Evolutionary conservation across 202 grass and related monocot species (phyloP).

Genomic region (Digitaria exilis): DNA sequence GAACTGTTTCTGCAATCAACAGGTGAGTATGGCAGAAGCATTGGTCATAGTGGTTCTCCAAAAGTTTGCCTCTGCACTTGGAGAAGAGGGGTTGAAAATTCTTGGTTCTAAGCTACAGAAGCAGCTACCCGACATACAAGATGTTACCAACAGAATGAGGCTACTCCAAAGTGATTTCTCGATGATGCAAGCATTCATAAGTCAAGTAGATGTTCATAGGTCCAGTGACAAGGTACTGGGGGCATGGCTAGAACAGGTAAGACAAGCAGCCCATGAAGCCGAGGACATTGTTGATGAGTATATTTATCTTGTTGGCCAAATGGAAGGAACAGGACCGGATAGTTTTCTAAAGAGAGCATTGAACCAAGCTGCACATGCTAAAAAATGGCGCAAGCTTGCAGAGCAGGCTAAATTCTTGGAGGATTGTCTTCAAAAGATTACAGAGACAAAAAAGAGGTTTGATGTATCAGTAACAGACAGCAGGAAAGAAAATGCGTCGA

Average conservation of each 20-base stretch:
- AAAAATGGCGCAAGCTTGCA: constrained; percentile 28
- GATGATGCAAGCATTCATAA: constrained; percentile 55
- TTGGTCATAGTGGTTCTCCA: constrained; percentile 51
- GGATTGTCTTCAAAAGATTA: constrained; percentile 34
- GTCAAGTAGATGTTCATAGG: constrained; percentile 3
- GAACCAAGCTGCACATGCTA: constrained; percentile 1
- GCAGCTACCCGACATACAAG: constrained; percentile 25
- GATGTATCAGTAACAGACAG: neutral
- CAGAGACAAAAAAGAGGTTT: constrained; percentile 42
- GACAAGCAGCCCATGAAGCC: constrained; percentile 29
- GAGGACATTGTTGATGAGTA: constrained; percentile 62
- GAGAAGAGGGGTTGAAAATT: constrained; percentile 23
- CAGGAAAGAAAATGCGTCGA: neutral
- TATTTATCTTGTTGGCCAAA: constrained; percentile 41
- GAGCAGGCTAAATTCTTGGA: constrained; percentile 23
- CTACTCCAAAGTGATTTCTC: constrained; percentile 44
- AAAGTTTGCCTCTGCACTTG: constrained; percentile 43
- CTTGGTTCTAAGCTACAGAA: constrained; percentile 35
- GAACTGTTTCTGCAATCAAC: neutral
- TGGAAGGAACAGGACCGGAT: neutral
- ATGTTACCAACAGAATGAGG: constrained; percentile 35
- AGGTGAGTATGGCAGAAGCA: constrained; percentile 46
- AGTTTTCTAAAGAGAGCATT: constrained; percentile 24
- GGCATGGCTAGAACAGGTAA: constrained; percentile 50
- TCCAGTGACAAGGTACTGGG: constrained; percentile 37